Evolutionary conservation across 768 basidiomycete species (phyloP), one percentile per base, ranked within the genome.

Genomic region (Trametes meyenii): DNA sequence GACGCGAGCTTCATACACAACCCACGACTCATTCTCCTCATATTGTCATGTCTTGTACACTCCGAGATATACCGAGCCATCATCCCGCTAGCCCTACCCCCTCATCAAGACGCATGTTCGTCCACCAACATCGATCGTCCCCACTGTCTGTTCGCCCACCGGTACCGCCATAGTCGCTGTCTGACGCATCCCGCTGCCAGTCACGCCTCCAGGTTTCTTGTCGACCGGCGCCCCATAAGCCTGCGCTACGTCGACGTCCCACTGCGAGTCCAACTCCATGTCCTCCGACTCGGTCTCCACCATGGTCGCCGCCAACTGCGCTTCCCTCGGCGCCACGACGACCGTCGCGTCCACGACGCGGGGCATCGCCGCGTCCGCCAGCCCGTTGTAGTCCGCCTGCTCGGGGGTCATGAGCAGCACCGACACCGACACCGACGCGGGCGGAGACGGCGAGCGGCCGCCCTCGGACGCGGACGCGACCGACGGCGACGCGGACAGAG

Each of bases 181-280:
- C 52, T 19, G 46, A n/a, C 52, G 62, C 56, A 16, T 17, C 17
- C 16, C 53, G 48, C 33, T 16, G 38, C n/a, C n/a, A n/a, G n/a
- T n/a, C n/a, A n/a, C n/a, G n/a, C 53, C 55, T 50, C 24, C 38
- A 17, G 16, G 26, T 40, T 26, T 21, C 48, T 43, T 52, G 50
- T 58, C 42, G 36, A 23, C 42, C 23, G 39, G 60, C 21, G 63
- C 65, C 2, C 65, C 66, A 55, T 67, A 69, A 13, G 63, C 60
- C 45, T 42, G 45, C 26, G 70, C 69, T 24, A 71, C 65, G 44
- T 70, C 67, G 33, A 71, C 65, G 44, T 70, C 67, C 67, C 67
- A 70, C 44, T 68, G 63, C 55, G 35, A 51, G 17, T 63, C 60
- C 24, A 61, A 42, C 21, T 55, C 55, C 42, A 52, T 53, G 14